Conservation (phyloP, 306 rosid species). For the Dicorynia guianensis region DNA sequence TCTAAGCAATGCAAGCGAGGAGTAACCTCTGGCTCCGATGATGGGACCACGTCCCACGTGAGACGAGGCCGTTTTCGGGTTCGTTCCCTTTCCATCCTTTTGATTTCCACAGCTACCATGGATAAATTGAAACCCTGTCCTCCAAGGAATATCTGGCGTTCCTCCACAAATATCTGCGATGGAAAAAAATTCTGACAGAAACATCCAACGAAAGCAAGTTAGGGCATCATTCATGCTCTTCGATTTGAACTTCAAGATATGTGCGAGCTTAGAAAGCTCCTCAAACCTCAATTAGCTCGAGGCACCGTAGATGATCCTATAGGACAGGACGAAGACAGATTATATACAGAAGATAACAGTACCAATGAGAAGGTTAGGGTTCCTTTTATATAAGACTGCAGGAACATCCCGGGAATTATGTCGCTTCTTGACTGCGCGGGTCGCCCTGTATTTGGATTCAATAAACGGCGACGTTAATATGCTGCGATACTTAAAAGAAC, state of each 20-base stretch:
- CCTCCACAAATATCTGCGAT: conserved; percentile 41
- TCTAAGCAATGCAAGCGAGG: conserved; percentile 19
- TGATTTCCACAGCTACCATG: conserved; percentile 53
- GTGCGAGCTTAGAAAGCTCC: not conserved
- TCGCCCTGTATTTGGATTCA: too few relatives aligned
- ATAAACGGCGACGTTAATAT: too few relatives aligned
- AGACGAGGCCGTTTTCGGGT: conserved; percentile 82
- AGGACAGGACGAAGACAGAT: too few relatives aligned
- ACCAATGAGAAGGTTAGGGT: too few relatives aligned
- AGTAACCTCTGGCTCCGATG: conserved; percentile 64
- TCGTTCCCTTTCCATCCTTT: conserved; percentile 69
- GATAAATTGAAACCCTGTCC: conserved; percentile 15
- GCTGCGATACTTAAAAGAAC: too few relatives aligned
- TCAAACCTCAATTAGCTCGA: too few relatives aligned
- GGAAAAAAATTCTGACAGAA: conserved; percentile 10
- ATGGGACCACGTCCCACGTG: conserved; percentile 79
- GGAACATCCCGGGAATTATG: too few relatives aligned
- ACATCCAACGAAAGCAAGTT: conserved; percentile 18
- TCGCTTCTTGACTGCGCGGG: too few relatives aligned
- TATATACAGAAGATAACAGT: too few relatives aligned
- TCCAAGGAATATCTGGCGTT: not conserved
- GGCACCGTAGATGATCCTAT: too few relatives aligned
- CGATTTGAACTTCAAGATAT: not conserved
- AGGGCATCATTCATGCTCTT: not conserved
- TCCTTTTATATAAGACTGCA: too few relatives aligned